Percentiles rank a stretch among this genome's conserved stretches.
These are phyloP conservation scores for Saposhnikovia divaricata DNA, from an alignment of 129 eudicot genomes.

Conservation along the genomic window DNA sequence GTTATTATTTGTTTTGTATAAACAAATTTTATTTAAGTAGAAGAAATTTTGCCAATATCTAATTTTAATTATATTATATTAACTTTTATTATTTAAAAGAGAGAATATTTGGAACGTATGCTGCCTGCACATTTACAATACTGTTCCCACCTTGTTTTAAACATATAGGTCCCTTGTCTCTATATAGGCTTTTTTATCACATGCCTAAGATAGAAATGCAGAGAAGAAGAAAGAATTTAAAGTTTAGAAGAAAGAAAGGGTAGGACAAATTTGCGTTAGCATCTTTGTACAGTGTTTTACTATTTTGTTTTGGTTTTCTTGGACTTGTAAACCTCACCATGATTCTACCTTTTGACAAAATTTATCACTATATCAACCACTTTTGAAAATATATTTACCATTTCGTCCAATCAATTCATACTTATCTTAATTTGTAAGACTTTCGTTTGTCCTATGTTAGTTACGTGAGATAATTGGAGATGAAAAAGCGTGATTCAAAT, in stretches of 20 bases:
- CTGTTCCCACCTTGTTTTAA: neutral
- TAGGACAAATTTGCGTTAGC: neutral
- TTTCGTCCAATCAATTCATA: neutral
- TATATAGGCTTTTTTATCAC: neutral
- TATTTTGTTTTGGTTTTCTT: slow-evolving; percentile 4
- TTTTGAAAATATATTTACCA: neutral
- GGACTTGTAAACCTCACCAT: neutral
- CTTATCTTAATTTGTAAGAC: neutral
- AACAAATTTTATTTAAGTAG: too few relatives aligned
- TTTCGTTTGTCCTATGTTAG: neutral
- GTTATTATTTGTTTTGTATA: too few relatives aligned
- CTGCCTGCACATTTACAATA: neutral
- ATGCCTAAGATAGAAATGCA: neutral
- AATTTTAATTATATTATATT: too few relatives aligned
- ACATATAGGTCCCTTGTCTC: neutral
- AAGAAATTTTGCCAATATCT: too few relatives aligned
- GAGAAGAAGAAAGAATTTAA: neutral
- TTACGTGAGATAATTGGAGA: neutral
- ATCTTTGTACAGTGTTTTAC: neutral
- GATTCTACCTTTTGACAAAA: neutral
- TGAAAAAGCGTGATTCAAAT: neutral
- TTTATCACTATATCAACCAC: neutral
- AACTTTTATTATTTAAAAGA: too few relatives aligned
- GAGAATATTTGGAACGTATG: neutral
- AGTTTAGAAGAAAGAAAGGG: neutral